Conservation (phyloP, 257 asterid genomes). For the Plectranthus barbatus region DNA sequence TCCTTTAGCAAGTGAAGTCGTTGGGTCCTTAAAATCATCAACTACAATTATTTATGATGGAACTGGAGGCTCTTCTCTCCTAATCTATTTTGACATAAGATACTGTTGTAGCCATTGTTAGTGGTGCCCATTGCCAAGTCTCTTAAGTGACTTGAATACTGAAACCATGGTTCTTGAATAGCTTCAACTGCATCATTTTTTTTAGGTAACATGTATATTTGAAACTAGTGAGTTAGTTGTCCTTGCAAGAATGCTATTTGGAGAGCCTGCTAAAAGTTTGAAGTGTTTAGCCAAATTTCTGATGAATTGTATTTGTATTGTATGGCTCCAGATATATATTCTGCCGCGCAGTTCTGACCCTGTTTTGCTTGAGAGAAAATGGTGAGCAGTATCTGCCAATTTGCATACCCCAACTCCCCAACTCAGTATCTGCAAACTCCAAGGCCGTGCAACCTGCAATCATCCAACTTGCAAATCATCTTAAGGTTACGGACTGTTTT, state of each 20-base stretch:
- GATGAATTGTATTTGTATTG: neutral
- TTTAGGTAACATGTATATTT: neutral
- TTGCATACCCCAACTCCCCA: conserved; percentile 84
- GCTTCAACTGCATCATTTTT: neutral
- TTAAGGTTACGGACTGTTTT: conserved; percentile 59
- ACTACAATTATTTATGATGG: neutral
- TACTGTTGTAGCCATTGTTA: no score
- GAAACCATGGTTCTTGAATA: neutral
- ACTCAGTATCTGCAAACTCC: conserved; percentile 46
- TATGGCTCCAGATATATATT: conserved; percentile 67
- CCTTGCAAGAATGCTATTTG: neutral
- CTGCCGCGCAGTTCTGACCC: conserved; percentile 77
- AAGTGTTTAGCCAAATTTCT: neutral
- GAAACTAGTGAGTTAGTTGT: neutral
- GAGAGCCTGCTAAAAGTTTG: no score
- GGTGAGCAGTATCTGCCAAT: conserved; percentile 49
- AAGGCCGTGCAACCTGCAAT: conserved; percentile 56
- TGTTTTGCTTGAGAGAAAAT: conserved; percentile 42
- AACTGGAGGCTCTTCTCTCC: conserved; percentile 1
- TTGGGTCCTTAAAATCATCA: neutral
- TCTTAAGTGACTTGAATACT: neutral
- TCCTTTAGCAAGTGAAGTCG: neutral
- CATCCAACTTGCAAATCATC: conserved; percentile 50
- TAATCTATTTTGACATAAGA: no score
- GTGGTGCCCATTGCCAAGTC: neutral